These are phyloP conservation scores for Penicillium canariense DNA, from an alignment of 495 filamentous ascomycete genomes.

Conservation along the genomic window DNA sequence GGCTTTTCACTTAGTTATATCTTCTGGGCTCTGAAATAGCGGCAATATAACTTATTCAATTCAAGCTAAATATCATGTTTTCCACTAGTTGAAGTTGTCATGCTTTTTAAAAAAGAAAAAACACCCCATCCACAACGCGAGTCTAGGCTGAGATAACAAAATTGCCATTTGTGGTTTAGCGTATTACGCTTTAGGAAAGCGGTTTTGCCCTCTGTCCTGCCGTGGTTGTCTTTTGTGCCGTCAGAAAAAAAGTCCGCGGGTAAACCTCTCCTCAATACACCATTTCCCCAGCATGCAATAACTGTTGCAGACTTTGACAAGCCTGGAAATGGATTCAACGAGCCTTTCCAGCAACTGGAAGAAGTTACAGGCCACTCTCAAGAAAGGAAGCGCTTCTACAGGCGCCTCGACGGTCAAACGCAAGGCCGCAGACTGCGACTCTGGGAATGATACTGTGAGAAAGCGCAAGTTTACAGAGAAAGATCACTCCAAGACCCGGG, in stretches of 20 bases:
- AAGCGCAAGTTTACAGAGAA: slow-evolving; percentile 35
- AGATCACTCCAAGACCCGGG: slow-evolving; percentile 21
- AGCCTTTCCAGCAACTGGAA: slow-evolving; percentile 67
- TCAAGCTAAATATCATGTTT: not conserved
- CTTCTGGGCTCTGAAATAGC: not conserved
- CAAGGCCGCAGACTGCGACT: slow-evolving; percentile 38
- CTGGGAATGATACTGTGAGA: slow-evolving; percentile 35
- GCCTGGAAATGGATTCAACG: slow-evolving; percentile 43
- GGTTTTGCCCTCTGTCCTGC: too few relatives aligned
- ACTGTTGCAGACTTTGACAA: slow-evolving; percentile 4
- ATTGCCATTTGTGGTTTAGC: too few relatives aligned
- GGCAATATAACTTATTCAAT: not conserved
- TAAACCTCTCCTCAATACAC: not conserved
- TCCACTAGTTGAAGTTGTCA: not conserved
- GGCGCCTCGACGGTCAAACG: slow-evolving; percentile 29
- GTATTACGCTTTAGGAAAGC: too few relatives aligned
- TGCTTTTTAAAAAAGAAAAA: not conserved
- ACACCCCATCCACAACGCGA: not conserved
- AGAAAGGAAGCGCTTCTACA: slow-evolving; percentile 42
- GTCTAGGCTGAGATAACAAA: not conserved
- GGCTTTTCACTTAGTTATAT: slow-evolving; percentile 8
- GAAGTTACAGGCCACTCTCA: slow-evolving; percentile 65
- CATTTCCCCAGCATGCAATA: slow-evolving; percentile 8
- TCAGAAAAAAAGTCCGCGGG: slow-evolving; percentile 18
- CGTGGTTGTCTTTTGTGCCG: slow-evolving; percentile 15